Percentiles rank a stretch among this genome's conserved stretches.
Conservation (phyloP, 2,329 filamentous ascomycete species). For the Aureobasidium sp. region DNA sequence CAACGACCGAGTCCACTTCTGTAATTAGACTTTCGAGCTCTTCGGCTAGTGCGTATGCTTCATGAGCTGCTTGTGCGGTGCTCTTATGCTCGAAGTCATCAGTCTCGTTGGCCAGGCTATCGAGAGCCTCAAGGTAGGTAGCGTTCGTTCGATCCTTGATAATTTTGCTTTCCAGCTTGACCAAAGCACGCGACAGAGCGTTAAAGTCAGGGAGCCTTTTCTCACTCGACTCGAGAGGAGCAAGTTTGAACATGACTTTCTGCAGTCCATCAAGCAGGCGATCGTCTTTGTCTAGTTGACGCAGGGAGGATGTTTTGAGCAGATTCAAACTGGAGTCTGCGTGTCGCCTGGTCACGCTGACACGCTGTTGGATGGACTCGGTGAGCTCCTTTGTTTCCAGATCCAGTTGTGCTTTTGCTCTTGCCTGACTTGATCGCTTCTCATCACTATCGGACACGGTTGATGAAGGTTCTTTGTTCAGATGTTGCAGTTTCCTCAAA, state of each 20-base stretch:
- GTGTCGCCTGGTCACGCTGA: conserved; percentile 19
- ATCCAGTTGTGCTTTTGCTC: conserved; percentile 38
- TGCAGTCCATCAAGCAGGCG: conserved; percentile 58
- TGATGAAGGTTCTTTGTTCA: conserved; percentile 20
- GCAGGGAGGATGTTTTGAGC: conserved; percentile 21
- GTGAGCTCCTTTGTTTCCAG: conserved; percentile 30
- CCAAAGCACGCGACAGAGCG: conserved; percentile 45
- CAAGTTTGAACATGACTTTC: conserved; percentile 57
- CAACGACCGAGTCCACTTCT: conserved; percentile 61
- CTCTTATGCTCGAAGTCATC: conserved; percentile 43
- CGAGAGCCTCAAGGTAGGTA: conserved; percentile 36
- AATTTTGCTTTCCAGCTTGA: conserved; percentile 34
- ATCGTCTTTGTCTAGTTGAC: conserved; percentile 48
- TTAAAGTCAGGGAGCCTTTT: conserved; percentile 42
- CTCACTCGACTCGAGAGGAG: not conserved
- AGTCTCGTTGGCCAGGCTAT: conserved; percentile 20
- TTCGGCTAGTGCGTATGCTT: not conserved
- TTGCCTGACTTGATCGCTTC: conserved; percentile 23
- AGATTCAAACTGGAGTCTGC: not conserved
- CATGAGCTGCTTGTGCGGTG: not conserved
- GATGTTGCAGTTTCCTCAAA: conserved; percentile 48
- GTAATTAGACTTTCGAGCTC: conserved; percentile 55
- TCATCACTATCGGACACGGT: conserved; percentile 7
- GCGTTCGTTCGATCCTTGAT: conserved; percentile 42
- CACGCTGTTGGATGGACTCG: conserved; percentile 25